Conservation (phyloP, 768 basidiomycete genomes). For the Guyanaporus albipodus region DNA sequence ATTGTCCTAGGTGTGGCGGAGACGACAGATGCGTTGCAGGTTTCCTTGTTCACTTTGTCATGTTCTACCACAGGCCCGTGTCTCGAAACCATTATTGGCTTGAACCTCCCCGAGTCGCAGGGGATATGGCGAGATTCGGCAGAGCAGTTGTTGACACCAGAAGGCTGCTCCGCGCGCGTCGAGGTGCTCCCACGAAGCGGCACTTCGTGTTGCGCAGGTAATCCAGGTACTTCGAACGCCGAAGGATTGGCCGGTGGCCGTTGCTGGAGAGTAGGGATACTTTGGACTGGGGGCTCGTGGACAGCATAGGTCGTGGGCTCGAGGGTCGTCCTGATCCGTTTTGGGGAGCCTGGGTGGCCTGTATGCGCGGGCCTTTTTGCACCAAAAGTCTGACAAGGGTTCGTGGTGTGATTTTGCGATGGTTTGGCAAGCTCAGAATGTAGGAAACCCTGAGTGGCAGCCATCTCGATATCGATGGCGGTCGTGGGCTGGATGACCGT, state of each 20-base stretch:
- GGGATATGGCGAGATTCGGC: neutral
- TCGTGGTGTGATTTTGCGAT: neutral
- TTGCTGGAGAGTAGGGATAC: neutral
- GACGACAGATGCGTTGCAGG: too few relatives aligned
- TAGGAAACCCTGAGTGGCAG: too few relatives aligned
- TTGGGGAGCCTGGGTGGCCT: constrained; percentile 9
- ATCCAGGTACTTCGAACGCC: constrained; percentile 5
- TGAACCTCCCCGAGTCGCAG: constrained; percentile 15
- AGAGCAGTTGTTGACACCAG: neutral
- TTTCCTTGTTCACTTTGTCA: neutral
- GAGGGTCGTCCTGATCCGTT: constrained; percentile 12
- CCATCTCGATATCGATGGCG: too few relatives aligned
- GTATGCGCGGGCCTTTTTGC: constrained; percentile 22
- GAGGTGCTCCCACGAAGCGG: neutral
- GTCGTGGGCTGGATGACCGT: neutral
- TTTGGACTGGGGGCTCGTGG: neutral
- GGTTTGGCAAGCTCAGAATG: too few relatives aligned
- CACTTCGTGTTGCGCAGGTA: neutral
- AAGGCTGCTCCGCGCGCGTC: neutral
- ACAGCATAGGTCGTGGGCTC: neutral
- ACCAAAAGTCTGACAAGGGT: neutral
- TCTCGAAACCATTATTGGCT: constrained; percentile 4
- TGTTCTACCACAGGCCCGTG: neutral
- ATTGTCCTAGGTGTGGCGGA: neutral
- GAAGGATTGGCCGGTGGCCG: neutral